Base-by-base conservation (phyloP, 192 early-diverging fungal genomes). In the Gonapodya sp. region DNA sequence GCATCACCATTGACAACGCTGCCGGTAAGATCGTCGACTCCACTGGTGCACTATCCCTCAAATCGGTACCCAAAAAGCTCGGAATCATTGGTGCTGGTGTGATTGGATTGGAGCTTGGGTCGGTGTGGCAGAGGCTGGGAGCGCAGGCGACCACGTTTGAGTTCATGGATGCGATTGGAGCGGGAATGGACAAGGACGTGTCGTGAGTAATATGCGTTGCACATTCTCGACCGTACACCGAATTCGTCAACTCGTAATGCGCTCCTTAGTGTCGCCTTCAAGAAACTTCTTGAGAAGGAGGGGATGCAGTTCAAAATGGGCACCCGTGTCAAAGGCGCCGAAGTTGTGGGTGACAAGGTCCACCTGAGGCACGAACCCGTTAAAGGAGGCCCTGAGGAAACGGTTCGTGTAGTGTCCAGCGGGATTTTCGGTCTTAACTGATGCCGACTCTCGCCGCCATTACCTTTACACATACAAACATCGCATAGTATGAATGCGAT, bases 11-110 rank as follows among this genome's bases (percentile, higher is more conserved):
- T 8, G 75, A 77, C 75, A 77, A 77, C 31, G 75, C 75, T 84
- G 96, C 97, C 88, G 92, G 95, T 89, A 91, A 92, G 85, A 97
- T 99, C 81, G 93, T 99, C 72, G 95, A 94, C 73, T 99, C 97
- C n/a, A 99, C 97, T 24, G 97, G 97, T 80, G 97, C 97, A 18
- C 91, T 99, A 82, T 93, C 94, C 34, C 90, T 99, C 82, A 89
- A 93, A 83, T 91, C 96, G 84, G 94, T 99, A 34, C 97, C 97
- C 64, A 93, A 98, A 89, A 97, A 96, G 89, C 94, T 99, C 95
- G 91, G 97, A 77, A 96, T 99, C 79, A 98, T 99, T 84, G 97
- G 97, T 82, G 97, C 94, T 80, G 97, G 97, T 88, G 96, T 99
- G 83, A 99, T 99, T 88, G 97, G 97, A 81, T 93, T 99, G 46